Base-by-base conservation (phyloP, 2,329 filamentous ascomycete species). In the Xylariaceae sp. region DNA sequence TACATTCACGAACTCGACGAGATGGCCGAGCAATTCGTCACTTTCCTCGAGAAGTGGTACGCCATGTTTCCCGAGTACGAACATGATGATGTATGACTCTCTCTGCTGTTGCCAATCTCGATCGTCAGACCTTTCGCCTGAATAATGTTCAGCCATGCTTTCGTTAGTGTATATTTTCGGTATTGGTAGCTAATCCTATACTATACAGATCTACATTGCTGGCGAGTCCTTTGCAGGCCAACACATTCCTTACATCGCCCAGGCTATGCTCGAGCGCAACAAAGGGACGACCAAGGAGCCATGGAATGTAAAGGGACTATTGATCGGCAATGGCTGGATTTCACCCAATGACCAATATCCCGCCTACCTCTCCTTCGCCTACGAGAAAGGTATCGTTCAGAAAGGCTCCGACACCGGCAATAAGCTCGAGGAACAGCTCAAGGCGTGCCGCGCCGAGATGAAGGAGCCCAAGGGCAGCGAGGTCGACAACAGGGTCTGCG, bases 281-380 rank as follows among this genome's bases (percentile, higher is more conserved):
- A 86, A 87, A 62, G 73, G 74, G n/a, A 64, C 64, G 18, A 69
- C 71, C 5, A 69, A 72, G 47, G 66, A 72, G 38, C 67, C 70
- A 22, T 99, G 92, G 94, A 86, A 86, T 44, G 72, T 99, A 27
- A 80, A 85, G 58, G 94, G 92, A 9, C 74, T 99, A 17, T 68
- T 99, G 33, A 97, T 99, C 53, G 95, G 95, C 47, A 99, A 99
- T 66, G 94, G 92, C 36, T 99, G 95, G 94, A 92, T 99, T 46
- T 88, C 91, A 2, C 91, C 92, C 1, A 74, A 75, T 7, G 89
- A 96, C 43, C 94, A 99, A 67, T 99, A 97, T 68, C 84, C 86
- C 30, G 78, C 92, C 0, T 96, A 96, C 65, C 74, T 96, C 10
- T 80, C 85, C 30, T 97, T 83, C 62, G 86, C 88, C 39, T 90